Conservation (phyloP, 495 filamentous ascomycete species). For the Ramalina peruviana region DNA sequence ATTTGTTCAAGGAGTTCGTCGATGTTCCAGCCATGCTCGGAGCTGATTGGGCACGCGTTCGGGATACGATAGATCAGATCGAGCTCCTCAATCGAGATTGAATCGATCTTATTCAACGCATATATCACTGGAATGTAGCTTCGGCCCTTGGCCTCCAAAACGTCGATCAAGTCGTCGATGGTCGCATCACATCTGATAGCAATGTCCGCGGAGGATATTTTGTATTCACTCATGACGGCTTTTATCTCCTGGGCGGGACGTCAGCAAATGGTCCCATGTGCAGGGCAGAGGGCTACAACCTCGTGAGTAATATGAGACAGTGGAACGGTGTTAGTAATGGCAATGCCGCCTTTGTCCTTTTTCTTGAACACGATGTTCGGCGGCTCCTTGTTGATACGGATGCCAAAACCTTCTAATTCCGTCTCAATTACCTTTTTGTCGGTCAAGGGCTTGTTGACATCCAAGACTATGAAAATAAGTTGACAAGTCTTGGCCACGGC, state of each 20-base stretch:
- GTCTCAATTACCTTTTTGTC: slow-evolving; percentile 94
- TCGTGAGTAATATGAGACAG: slow-evolving; percentile 87
- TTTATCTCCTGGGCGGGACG: slow-evolving; percentile 61
- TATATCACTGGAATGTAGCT: slow-evolving; percentile 97
- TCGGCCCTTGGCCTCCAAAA: slow-evolving; percentile 87
- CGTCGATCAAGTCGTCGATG: slow-evolving; percentile 83
- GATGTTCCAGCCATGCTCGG: slow-evolving; percentile 96
- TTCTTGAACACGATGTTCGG: slow-evolving; percentile 98
- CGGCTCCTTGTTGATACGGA: slow-evolving; percentile 91
- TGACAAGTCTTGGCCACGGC: slow-evolving; percentile 98
- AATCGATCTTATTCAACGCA: slow-evolving; percentile 97
- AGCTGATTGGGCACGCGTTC: slow-evolving; percentile 90
- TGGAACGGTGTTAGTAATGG: slow-evolving; percentile 83
- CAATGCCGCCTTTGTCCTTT: slow-evolving; percentile 96
- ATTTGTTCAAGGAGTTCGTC: slow-evolving; percentile 94
- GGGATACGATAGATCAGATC: slow-evolving; percentile 94
- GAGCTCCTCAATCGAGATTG: slow-evolving; percentile 93
- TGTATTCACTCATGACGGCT: slow-evolving; percentile 94
- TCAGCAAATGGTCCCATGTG: not conserved
- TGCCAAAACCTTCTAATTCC: slow-evolving; percentile 96
- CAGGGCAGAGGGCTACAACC: slow-evolving; percentile 23
- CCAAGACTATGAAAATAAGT: slow-evolving; percentile 95
- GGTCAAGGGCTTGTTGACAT: slow-evolving; percentile 95
- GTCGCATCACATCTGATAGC: slow-evolving; percentile 94
- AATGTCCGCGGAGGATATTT: slow-evolving; percentile 92